phyloP scores from a whole-genome alignment of 2,329 filamentous ascomycete species.

The Monosporascus sp. region DNA sequence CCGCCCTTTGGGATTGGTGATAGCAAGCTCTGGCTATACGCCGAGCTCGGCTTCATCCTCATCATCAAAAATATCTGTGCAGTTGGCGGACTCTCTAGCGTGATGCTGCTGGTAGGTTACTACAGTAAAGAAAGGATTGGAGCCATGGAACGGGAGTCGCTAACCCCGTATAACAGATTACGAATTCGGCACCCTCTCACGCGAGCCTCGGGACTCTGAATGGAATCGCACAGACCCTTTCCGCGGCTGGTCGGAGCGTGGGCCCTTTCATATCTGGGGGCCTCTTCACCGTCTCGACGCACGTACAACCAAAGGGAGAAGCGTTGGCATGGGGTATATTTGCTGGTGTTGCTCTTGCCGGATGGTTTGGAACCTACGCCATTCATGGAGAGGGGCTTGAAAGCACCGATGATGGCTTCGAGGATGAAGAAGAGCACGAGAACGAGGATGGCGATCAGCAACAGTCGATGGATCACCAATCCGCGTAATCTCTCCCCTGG shows the following conservation, averaged over 20 bases:
- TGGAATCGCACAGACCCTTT: conserved; percentile 88
- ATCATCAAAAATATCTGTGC: conserved; percentile 86
- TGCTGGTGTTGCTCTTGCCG: conserved; percentile 72
- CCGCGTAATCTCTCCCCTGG: no score
- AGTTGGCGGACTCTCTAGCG: conserved; percentile 84
- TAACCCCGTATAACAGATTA: conserved; percentile 51
- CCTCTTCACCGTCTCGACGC: conserved; percentile 73
- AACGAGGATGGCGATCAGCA: conserved; percentile 8
- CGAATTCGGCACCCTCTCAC: conserved; percentile 84
- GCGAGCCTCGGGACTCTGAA: conserved; percentile 85
- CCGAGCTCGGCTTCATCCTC: conserved; percentile 73
- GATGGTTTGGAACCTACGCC: conserved; percentile 73
- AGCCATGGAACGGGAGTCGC: conserved; percentile 26
- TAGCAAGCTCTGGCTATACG: conserved; percentile 67
- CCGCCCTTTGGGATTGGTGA: conserved; percentile 52
- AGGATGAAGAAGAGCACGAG: conserved; percentile 25
- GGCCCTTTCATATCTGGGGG: conserved; percentile 86
- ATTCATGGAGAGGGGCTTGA: conserved; percentile 62
- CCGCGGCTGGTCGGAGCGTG: conserved; percentile 79
- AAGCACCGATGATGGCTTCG: conserved; percentile 46
- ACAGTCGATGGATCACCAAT: background rate
- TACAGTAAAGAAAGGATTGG: background rate
- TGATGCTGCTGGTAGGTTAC: conserved; percentile 69
- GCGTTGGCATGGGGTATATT: conserved; percentile 83
- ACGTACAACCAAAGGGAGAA: conserved; percentile 74